Evolutionary conservation across 352 stramenopile genomes (phyloP).

Genomic region (Aphanomyces stellatus): DNA sequence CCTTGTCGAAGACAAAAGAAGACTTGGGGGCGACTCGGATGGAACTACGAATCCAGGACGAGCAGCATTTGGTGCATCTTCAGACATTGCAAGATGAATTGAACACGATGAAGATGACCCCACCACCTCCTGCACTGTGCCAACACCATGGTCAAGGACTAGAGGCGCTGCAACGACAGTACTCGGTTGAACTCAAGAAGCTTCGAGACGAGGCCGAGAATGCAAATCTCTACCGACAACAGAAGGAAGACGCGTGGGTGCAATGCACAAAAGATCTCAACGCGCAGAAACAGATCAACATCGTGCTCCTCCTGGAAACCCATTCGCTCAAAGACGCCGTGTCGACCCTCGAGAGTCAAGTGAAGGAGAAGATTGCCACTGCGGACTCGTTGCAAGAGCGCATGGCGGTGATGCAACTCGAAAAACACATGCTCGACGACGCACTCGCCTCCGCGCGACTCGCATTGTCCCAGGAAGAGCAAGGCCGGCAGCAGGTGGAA

Average conservation of each 20-base stretch:
- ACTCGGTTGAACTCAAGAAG: constrained; percentile 6
- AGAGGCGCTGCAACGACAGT: not conserved
- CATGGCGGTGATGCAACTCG: too few species aligned
- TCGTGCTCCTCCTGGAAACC: not conserved
- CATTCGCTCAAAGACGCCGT: not conserved
- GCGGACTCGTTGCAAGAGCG: too few species aligned
- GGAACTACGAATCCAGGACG: not conserved
- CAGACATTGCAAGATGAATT: constrained; percentile 11
- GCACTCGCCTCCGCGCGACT: too few species aligned
- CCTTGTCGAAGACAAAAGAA: constrained; percentile 7
- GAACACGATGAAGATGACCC: not conserved
- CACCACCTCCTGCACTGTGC: not conserved
- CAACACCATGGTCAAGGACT: constrained; percentile 6
- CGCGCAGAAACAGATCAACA: not conserved
- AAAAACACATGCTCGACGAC: too few species aligned
- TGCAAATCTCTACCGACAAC: not conserved
- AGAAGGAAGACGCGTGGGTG: not conserved
- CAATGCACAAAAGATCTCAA: not conserved
- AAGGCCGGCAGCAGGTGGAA: too few species aligned
- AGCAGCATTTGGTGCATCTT: constrained; percentile 7
- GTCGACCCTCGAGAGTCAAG: not conserved
- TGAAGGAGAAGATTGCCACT: not conserved
- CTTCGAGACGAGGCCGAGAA: constrained; percentile 6
- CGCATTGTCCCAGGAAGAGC: too few species aligned
- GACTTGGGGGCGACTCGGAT: not conserved